Evolutionary conservation across 345 rosid genomes (phyloP).

Genomic region (Reutealis trisperma): DNA sequence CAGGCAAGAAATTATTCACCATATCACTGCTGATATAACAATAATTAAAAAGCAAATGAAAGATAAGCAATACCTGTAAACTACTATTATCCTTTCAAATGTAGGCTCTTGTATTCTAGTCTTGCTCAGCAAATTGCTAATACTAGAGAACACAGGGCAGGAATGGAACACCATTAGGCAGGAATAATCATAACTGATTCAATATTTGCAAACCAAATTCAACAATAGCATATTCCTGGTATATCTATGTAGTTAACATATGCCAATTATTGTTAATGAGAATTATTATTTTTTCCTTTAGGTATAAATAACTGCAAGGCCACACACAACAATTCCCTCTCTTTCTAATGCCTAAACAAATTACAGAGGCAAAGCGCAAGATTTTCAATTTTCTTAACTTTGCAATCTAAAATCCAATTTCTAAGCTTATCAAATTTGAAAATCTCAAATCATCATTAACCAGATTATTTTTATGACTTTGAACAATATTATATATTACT

Average conservation of each 20-base stretch:
- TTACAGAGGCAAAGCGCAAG: background rate
- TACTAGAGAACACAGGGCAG: slow-evolving; percentile 41
- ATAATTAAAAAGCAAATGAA: background rate
- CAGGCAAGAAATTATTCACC: too few relatives aligned
- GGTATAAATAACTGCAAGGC: too few relatives aligned
- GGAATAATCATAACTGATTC: slow-evolving; percentile 7
- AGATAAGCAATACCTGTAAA: slow-evolving; percentile 64
- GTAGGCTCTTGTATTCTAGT: slow-evolving; percentile 93
- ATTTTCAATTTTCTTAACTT: background rate
- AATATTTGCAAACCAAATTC: background rate
- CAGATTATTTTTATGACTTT: background rate
- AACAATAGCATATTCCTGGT: too few relatives aligned
- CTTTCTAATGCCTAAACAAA: too few relatives aligned
- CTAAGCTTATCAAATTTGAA: background rate
- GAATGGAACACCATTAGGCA: slow-evolving; percentile 15
- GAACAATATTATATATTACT: background rate
- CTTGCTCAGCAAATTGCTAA: slow-evolving; percentile 61
- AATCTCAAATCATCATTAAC: background rate
- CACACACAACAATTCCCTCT: too few relatives aligned
- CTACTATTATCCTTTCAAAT: slow-evolving; percentile 91
- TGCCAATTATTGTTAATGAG: too few relatives aligned
- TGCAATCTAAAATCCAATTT: background rate
- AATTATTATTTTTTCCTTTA: too few relatives aligned
- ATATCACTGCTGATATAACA: background rate
- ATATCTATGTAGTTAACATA: too few relatives aligned